These are phyloP conservation scores for Plasmodium blacklocki DNA, from an alignment of 169 alveolate species.

Conservation along the genomic window DNA sequence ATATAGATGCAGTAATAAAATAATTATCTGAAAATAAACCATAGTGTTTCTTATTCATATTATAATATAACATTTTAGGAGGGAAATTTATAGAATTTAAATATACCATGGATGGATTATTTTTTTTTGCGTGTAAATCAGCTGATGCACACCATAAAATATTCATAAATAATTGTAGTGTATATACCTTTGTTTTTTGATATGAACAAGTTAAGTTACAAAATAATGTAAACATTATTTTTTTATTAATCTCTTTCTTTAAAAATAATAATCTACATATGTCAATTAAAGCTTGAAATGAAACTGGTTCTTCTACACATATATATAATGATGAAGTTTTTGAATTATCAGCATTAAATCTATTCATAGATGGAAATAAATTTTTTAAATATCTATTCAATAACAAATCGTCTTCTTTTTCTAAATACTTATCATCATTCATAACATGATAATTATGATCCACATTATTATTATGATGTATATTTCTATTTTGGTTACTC, in stretches of 20 bases:
- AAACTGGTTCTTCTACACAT: slow-evolving; percentile 76
- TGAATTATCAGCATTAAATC: slow-evolving; percentile 8
- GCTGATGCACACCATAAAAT: slow-evolving; percentile 80
- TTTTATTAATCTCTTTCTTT: slow-evolving; percentile 83
- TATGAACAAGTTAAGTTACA: slow-evolving; percentile 76
- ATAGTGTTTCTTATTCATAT: slow-evolving; percentile 37
- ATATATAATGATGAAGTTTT: slow-evolving; percentile 66
- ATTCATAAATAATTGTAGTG: slow-evolving; percentile 79
- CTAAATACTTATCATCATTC: slow-evolving; percentile 56
- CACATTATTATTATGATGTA: slow-evolving; percentile 1
- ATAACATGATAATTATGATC: slow-evolving; percentile 32
- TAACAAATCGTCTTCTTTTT: slow-evolving; percentile 72
- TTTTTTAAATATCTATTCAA: slow-evolving; percentile 75
- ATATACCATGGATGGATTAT: slow-evolving; percentile 21
- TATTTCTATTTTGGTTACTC: slow-evolving; percentile 29
- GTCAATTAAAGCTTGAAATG: slow-evolving; percentile 78
- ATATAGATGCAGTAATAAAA: slow-evolving; percentile 77
- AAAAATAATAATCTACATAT: slow-evolving; percentile 84
- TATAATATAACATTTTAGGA: slow-evolving; percentile 41
- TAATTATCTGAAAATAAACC: slow-evolving; percentile 60
- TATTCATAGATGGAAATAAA: slow-evolving; percentile 36
- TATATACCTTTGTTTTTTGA: slow-evolving; percentile 57
- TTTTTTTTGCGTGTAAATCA: slow-evolving; percentile 71
- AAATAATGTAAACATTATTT: slow-evolving; percentile 81
- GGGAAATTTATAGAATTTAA: slow-evolving; percentile 49